Evolutionary conservation across 2,329 filamentous ascomycete genomes (phyloP), one percentile per base, ranked within the genome.

Genomic region (Bipolaris bicolor): DNA sequence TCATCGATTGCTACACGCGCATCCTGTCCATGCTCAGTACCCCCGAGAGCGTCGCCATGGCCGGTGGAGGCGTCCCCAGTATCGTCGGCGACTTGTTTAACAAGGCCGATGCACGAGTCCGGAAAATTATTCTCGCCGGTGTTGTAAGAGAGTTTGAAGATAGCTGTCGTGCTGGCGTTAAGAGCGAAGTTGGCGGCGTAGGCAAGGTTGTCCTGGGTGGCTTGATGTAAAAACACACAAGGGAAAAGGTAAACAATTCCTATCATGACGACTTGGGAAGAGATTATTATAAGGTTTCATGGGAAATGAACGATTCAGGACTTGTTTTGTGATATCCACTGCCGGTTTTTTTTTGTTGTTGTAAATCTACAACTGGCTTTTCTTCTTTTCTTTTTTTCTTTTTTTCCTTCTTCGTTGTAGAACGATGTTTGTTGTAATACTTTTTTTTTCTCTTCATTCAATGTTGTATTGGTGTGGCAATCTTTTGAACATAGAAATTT

Each of bases 71-170:
- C 2, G 63, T 66, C 0, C 71, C 71, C 22, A 69, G 64, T 24
- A 61, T 65, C 0, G 83, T 98, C 0, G 90, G 88, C 0, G 95
- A 98, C 73, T 81, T 94, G 52, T 99, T 99, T 66, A 85, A 87
- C 10, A 99, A 99, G 77, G 91, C 91, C 0, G 95, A 99, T 77
- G 85, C 88, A 5, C 88, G 87, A 62, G 84, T 99, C 43, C 84
- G 93, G 60, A 98, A 97, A 79, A 88, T 97, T 49, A 89, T 99
- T 59, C 85, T 99, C 1, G 88, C 91, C 45, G 90, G 90, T 5
- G 86, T 96, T 1, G 89, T 97, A 46, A 88, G 92, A 65, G 95
- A 99, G 72, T 97, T 98, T 75, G 95, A 98, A 75, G 94, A 97
- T 56, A 86, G 87, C 18, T 95, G 90, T 74, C 82, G 94, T 44